A percentile compares a stretch with the other conserved stretches of the same genome.
phyloP scores from a whole-genome alignment of 2,329 filamentous ascomycete species.

The Apiospora sp. region DNA sequence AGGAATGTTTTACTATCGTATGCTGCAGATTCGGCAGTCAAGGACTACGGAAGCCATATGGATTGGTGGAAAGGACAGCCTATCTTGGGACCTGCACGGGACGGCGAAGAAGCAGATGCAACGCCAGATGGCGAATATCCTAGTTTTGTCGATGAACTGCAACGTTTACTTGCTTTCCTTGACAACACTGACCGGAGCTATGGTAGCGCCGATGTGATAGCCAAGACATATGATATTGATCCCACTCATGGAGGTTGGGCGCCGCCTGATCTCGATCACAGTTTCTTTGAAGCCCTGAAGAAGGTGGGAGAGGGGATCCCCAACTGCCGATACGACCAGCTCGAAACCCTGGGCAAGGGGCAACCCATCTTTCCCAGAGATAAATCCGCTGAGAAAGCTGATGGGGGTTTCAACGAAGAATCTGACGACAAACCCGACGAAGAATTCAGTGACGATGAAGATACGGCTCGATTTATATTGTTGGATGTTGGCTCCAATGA shows the following conservation, averaged over 20 bases:
- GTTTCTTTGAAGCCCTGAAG: constrained; percentile 44
- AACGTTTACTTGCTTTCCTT: constrained; percentile 70
- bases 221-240: constrained; percentile 46
- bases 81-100: constrained; percentile 48
- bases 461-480: constrained; percentile 53
- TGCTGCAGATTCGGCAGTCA: constrained; percentile 44
- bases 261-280: constrained; percentile 55
- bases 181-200: constrained; percentile 68
- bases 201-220: constrained; percentile 60
- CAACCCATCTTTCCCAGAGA: background rate
- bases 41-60: constrained; percentile 61
- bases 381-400: background rate
- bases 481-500: constrained; percentile 37
- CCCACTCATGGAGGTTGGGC: constrained; percentile 40
- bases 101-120: constrained; percentile 33
- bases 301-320: constrained; percentile 23
- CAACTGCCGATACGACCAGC: background rate
- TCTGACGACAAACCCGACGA: constrained; percentile 34
- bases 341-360: background rate
- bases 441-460: constrained; percentile 41
- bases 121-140: constrained; percentile 42
- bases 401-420: constrained; percentile 24
- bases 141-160: constrained; percentile 61
- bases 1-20: constrained; percentile 58
- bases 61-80: constrained; percentile 69